Evolutionary conservation across 495 filamentous ascomycete species (phyloP), one percentile per base, ranked within the genome.

Genomic region (Tuber microsphaerosporum): DNA sequence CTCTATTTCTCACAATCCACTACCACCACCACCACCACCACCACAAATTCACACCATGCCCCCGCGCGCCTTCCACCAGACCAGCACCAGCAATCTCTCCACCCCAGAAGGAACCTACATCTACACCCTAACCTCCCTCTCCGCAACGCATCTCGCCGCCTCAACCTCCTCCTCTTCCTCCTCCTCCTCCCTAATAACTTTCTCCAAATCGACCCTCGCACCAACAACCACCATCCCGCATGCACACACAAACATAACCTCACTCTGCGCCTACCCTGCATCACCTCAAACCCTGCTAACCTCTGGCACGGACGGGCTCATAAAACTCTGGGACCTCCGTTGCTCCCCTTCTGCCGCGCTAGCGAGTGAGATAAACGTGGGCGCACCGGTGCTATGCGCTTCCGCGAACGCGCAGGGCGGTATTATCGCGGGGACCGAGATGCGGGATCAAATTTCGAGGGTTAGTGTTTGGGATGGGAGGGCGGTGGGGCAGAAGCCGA

Each of bases 341-440:
- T 65, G 56, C 31, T 8, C 56, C 14, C 56, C 56, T 31, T 0
- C 56, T 1, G 26, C 56, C 56, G 5, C 26, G 4, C 3, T 16
- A 31, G 72, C 83, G 89, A 26, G 80, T 68, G 72, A 76, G 83
- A 48, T 42, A 80, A 73, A 26, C 12, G 56, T 44, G 65, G 39
- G 43, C 3, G 65, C 72, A 22, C 45, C 77, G 68, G 70, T 75
- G 44, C 72, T 76, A 20, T 34, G 61, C 69, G 46, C 69, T 42
- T 46, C 70, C 12, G 48, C 72, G 26, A 71, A 65, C 70, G 48
- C 79, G 86, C 85, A 84, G 48, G 82, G 84, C 70, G 81, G 87
- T 17, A 82, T 97, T 19, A 92, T 89, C 43, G 91, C 90, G 41
- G 94, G 94, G 14, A 93, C 92, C 12, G 94, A 97, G 83, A 85